Evolutionary conservation across 2,329 filamentous ascomycete species (phyloP), one percentile per base, ranked within the genome.

Genomic region (Colletotrichum camelliae): DNA sequence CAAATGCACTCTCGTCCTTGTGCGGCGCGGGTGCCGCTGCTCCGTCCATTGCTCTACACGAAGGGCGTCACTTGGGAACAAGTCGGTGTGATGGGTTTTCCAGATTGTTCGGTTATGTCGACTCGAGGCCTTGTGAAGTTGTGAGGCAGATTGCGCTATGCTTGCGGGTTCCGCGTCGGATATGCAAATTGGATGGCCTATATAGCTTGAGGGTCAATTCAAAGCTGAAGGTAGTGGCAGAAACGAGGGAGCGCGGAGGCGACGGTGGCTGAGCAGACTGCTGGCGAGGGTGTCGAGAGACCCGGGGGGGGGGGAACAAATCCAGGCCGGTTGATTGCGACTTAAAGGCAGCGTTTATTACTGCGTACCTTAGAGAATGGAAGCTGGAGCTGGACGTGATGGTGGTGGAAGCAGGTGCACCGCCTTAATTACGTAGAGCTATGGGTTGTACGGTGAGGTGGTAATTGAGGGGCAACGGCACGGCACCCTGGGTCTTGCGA

Each of bases 1-100:
- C 68, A 73, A 73, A 70, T 15, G 68, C 68, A 29, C 57, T 66
- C 43, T 76, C 70, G 24, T 76, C 70, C 13, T 64, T 68, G 58
- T 64, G 70, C 43, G 43, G 65, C 33, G 33, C 65, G 18, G 74
- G 35, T 27, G 70, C 65, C 29, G 35, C 57, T 64, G 70, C 52
- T 58, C 57, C 57, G 35, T 76, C 74, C 74, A 76, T 76, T 68
- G 57, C 70, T 67, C n/a, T 29, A 18, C 52, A 61, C 55, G 31
- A 18, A 18, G 48, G 37, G 16, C 21, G 18, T 60, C 37, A 15
- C 10, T 73, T 52, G 43, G n/a, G 21, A 24, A 29, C 21, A 24
- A 58, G 7, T 58, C 29, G 29, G 58, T 10, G 18, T 43, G 39
- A 43, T 52, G n/a, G 43, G 21, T 21, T 52, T 52, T 12, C 43